Evolutionary conservation across 805 yeast genomes (phyloP), one percentile per base, ranked within the genome.

Genomic region (Starmerella bacillaris): DNA sequence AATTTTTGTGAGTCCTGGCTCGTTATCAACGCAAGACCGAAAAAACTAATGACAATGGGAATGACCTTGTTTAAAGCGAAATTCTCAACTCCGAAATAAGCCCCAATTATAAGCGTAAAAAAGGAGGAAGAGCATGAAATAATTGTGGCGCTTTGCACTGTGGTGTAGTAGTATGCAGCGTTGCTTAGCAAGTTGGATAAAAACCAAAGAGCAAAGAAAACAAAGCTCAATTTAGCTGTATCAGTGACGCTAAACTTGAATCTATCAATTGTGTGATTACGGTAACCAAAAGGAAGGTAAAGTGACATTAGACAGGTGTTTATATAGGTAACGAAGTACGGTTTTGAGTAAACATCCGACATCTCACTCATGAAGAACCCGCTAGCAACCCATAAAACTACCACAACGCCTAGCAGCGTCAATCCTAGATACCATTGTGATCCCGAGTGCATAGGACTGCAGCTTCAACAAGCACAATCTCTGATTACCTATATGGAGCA

Each of bases 101-200:
- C 70, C 1, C 96, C 96, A 6, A 86, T 66, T 1, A 84, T 46
- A 27, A 89, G 64, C 0, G 98, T 89, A 68, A 89, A 89, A 52
- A 89, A 83, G 5, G 94, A 78, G 4, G 92, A 76, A 0, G 96
- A 84, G 24, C 94, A 78, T 14, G 94, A 78, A 27, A 89, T 58
- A 18, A 89, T 86, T 3, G 96, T 89, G 49, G 92, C 95, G 11
- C 89, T 76, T 2, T 93, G 92, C 16, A 89, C 98, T 9, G 84
- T 74, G 0, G 98, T 89, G 55, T 76, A 89, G 18, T 77, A 67
- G 35, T 89, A 61, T 16, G 92, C 74, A 0, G 93, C 80, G 56
- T 89, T 89, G 21, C 89, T 82, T 37, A 79, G 75, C 43, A 84
- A 64, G 54, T 89, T 89, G 3, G 96, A 92, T 14, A 73, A 41